phyloP scores from a whole-genome alignment of 2,329 filamentous ascomycete genomes.

The Calonectria leucothoes region DNA sequence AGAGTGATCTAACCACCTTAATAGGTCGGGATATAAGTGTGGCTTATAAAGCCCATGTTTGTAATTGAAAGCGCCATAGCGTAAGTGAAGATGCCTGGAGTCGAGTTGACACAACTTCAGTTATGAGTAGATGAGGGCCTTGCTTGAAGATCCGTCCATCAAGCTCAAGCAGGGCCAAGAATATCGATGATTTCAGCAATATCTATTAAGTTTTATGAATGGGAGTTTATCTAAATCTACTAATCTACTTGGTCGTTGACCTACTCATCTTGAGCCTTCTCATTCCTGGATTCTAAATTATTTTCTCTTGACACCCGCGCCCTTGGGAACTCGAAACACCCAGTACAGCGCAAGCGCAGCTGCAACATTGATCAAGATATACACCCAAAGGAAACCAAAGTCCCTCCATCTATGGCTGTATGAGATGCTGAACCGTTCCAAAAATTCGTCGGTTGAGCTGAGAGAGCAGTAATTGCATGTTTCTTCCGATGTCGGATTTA shows the following conservation, averaged over 20 bases:
- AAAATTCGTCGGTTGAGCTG: slow-evolving; percentile 50
- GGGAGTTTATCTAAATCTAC: not conserved
- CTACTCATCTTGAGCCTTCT: not conserved
- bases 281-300: not conserved
- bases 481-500: slow-evolving; percentile 53
- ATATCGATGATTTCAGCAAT: not conserved
- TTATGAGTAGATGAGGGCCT: not conserved
- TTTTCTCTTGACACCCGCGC: slow-evolving; percentile 34
- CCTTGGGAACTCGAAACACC: slow-evolving; percentile 49
- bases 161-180: not conserved
- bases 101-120: too few relatives aligned
- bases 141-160: not conserved
- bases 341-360: slow-evolving; percentile 62
- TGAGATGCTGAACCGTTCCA: slow-evolving; percentile 53
- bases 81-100: too few relatives aligned
- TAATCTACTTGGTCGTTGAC: not conserved
- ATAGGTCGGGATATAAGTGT: not conserved
- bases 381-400: slow-evolving; percentile 65
- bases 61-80: not conserved
- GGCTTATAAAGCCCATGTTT: not conserved
- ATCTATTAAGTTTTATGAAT: not conserved
- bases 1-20: not conserved
- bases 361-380: slow-evolving; percentile 60
- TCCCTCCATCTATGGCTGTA: slow-evolving; percentile 67
- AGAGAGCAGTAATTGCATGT: slow-evolving; percentile 59